Conservation (phyloP, 2,329 filamentous ascomycete genomes). For the Fusarium buxicola region DNA sequence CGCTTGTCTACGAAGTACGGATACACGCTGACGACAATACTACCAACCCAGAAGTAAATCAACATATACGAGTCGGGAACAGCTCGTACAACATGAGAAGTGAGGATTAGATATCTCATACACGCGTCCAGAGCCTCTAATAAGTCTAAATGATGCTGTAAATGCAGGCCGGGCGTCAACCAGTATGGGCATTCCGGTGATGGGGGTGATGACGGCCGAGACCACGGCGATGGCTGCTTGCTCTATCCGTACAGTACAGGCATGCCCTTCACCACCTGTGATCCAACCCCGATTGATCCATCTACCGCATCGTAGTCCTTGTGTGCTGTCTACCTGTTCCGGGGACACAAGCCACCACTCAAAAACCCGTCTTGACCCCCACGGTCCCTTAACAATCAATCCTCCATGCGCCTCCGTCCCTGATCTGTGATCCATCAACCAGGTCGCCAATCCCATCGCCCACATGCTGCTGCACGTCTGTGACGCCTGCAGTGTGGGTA, state of each 20-base stretch:
- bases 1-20: too few relatives aligned
- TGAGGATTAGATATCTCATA: constrained; percentile 43
- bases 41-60: not conserved
- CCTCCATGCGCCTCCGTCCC: constrained; percentile 32
- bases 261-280: constrained; percentile 5
- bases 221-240: constrained; percentile 15
- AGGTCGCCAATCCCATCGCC: constrained; percentile 29
- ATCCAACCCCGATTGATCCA: constrained; percentile 14
- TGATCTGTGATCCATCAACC: constrained; percentile 35
- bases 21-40: too few relatives aligned
- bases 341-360: constrained; percentile 10
- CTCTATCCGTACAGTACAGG: not conserved
- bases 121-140: constrained; percentile 40
- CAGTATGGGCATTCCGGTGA: constrained; percentile 5
- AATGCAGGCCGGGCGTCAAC: constrained; percentile 21
- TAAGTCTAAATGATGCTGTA: constrained; percentile 38
- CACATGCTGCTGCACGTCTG: constrained; percentile 24
- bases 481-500: constrained; percentile 14
- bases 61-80: constrained; percentile 9
- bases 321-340: constrained; percentile 3
- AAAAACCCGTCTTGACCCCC: constrained; percentile 28
- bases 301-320: constrained; percentile 21
- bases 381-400: constrained; percentile 26
- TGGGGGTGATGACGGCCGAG: constrained; percentile 17
- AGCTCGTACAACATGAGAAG: constrained; percentile 27